phyloP scores from a whole-genome alignment of 805 yeast species.

The Kazachstania africana region DNA sequence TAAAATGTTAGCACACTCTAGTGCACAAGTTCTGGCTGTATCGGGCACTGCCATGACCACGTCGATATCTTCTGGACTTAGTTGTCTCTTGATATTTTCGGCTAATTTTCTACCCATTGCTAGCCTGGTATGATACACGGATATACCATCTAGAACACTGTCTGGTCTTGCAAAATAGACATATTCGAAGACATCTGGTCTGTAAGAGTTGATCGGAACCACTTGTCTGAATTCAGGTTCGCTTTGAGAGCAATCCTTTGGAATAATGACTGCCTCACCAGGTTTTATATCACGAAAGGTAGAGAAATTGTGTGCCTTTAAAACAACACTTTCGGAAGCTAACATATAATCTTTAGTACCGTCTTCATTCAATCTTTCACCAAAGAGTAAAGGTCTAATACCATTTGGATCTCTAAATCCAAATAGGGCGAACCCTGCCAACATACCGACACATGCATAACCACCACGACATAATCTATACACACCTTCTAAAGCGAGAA shows the following conservation, averaged over 20 bases:
- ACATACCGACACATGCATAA: slow-evolving; percentile 89
- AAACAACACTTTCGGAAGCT: slow-evolving; percentile 89
- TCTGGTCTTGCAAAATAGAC: slow-evolving; percentile 98
- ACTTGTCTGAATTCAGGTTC: slow-evolving; percentile 78
- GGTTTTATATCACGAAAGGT: slow-evolving; percentile 77
- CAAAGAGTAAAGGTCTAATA: slow-evolving; percentile 79
- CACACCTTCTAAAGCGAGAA: slow-evolving; percentile 75
- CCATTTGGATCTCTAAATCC: slow-evolving; percentile 98
- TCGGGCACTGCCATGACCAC: slow-evolving; percentile 98
- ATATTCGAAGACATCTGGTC: slow-evolving; percentile 95
- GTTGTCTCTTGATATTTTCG: slow-evolving; percentile 43
- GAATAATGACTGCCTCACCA: slow-evolving; percentile 93
- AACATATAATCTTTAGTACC: slow-evolving; percentile 83
- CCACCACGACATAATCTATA: slow-evolving; percentile 82
- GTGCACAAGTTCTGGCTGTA: slow-evolving; percentile 91
- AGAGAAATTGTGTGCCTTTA: slow-evolving; percentile 81
- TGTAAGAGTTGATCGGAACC: slow-evolving; percentile 61
- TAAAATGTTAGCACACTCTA: slow-evolving; percentile 78
- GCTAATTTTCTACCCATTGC: slow-evolving; percentile 93
- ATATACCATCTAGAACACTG: slow-evolving; percentile 90
- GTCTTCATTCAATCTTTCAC: slow-evolving; percentile 61
- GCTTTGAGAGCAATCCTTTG: slow-evolving; percentile 47
- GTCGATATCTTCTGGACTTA: slow-evolving; percentile 52
- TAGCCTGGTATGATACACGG: slow-evolving; percentile 84
- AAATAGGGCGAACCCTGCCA: slow-evolving; percentile 90